Evolutionary conservation across 345 rosid species (phyloP).

Genomic region (Streptanthus diversifolius): DNA sequence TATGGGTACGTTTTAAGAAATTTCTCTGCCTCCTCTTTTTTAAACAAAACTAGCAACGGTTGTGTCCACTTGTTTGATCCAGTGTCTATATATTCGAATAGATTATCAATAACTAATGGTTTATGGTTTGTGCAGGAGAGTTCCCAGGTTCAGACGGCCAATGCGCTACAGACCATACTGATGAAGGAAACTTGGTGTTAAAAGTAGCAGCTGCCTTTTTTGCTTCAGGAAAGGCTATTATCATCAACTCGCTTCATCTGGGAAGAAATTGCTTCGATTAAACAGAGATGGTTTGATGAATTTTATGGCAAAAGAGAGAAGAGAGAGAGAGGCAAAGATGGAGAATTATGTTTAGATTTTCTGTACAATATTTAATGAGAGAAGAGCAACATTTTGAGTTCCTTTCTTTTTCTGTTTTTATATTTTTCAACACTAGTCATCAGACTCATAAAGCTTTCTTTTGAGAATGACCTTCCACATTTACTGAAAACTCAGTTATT

Average conservation of each 20-base stretch:
- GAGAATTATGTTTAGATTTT: constrained; percentile 3
- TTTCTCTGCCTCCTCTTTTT: not conserved
- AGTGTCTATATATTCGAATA: not conserved
- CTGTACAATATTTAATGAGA: constrained; percentile 29
- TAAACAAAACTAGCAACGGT: not conserved
- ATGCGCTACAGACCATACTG: constrained; percentile 91
- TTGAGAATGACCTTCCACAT: constrained; percentile 2
- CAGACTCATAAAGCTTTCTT: constrained; percentile 7
- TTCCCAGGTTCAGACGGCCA: constrained; percentile 91
- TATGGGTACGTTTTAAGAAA: constrained; percentile 60
- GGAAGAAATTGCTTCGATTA: not conserved
- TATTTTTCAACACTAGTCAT: not conserved
- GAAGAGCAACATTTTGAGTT: constrained; percentile 17
- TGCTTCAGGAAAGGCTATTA: not conserved
- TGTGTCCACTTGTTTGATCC: not conserved
- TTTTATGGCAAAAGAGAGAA: constrained; percentile 6
- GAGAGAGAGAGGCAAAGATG: not conserved
- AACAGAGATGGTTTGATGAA: constrained; percentile 16
- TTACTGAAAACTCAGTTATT: not conserved
- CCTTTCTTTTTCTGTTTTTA: not conserved
- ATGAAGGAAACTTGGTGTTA: not conserved
- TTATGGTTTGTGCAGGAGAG: constrained; percentile 60
- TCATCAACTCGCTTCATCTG: constrained; percentile 11
- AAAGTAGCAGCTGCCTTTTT: constrained; percentile 24
- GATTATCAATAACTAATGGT: not conserved